Evolutionary conservation across 164 flowering plant genomes (phyloP).

Genomic region (Protea cynaroides): DNA sequence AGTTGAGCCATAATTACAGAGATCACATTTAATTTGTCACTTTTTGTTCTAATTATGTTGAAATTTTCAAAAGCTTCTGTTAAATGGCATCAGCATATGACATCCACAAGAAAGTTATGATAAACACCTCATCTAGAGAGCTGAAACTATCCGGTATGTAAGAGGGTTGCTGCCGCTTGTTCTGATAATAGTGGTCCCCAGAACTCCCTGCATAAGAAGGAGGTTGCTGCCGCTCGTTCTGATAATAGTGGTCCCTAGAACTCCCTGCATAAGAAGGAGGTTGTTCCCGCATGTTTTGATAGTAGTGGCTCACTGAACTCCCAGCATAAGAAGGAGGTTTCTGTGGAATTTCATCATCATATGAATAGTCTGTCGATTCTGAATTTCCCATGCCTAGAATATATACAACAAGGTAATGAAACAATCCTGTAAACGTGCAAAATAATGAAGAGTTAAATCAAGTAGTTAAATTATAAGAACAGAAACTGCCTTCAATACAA

Average conservation of each 20-base stretch:
- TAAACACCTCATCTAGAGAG: constrained; percentile 40
- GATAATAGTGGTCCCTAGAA: constrained; percentile 2
- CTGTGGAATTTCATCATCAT: constrained; percentile 8
- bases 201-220: constrained; percentile 15
- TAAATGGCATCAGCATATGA: not conserved
- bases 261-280: constrained; percentile 12
- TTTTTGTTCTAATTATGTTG: no score
- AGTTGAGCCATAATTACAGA: not conserved
- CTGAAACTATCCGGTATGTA: constrained; percentile 35
- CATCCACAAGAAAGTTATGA: not conserved
- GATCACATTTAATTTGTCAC: not conserved
- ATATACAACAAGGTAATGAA: not conserved
- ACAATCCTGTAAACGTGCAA: not conserved
- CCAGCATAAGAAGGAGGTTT: constrained; percentile 10
- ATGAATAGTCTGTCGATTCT: constrained; percentile 22
- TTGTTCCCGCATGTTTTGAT: not conserved
- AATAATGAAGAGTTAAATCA: not conserved
- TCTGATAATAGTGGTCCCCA: not conserved
- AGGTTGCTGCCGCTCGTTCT: not conserved
- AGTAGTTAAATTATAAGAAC: not conserved
- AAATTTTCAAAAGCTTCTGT: not conserved
- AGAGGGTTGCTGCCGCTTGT: constrained; percentile 7
- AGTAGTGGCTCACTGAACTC: constrained; percentile 7
- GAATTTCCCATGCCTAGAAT: constrained; percentile 26
- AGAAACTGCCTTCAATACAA: not conserved